Base-by-base conservation (phyloP, 1,139 yeast genomes). In the Candida sanyaensis region DNA sequence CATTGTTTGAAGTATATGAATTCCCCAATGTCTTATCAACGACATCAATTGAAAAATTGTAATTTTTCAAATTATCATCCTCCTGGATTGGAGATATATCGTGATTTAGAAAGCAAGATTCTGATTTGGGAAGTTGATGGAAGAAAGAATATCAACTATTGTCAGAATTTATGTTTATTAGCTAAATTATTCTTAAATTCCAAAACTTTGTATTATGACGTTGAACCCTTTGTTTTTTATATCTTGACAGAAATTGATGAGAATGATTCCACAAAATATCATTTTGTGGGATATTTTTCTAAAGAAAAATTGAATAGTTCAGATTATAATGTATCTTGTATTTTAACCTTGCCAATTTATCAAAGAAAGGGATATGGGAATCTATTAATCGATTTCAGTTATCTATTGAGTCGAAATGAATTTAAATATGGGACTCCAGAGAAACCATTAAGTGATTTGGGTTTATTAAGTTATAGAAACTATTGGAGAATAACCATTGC, bases 41-140 rank as follows among this genome's bases (percentile, higher is more conserved):
- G 98, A 30, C 99, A 93, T 63, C 75, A 73, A 49, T 59, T 83
- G 51, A 91, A 91, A 59, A 89, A 96, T 64, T 81, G 81, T 49
- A 72, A 70, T 52, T 54, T 63, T 46, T 71, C 80, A 28, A 67
- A 75, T 50, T 73, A 71, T 46, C 86, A 82, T 55, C 98, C 98
- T 0, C 98, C 98, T 0, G 99, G 99, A 0, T 77, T 81, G 50
- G 97, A 93, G 62, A 89, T 93, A 11, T 93, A 93, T 62, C 75
- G 96, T 38, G 88, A 86, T 54, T 33, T 51, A 4, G 52, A 45
- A 1, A 75, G 77, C 1, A 70, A 72, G 13, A 70, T 86, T 5
- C 82, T 95, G 11, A 73, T 93, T 13, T 93, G 93, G 83, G 98
- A 93, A 65, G 86, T 93, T 21, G 98, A 93, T 63, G 99, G 99